Percentiles rank a stretch among this genome's conserved stretches.
These are phyloP conservation scores for Populus tremula DNA, from an alignment of 345 rosid genomes.

Conservation along the genomic window DNA sequence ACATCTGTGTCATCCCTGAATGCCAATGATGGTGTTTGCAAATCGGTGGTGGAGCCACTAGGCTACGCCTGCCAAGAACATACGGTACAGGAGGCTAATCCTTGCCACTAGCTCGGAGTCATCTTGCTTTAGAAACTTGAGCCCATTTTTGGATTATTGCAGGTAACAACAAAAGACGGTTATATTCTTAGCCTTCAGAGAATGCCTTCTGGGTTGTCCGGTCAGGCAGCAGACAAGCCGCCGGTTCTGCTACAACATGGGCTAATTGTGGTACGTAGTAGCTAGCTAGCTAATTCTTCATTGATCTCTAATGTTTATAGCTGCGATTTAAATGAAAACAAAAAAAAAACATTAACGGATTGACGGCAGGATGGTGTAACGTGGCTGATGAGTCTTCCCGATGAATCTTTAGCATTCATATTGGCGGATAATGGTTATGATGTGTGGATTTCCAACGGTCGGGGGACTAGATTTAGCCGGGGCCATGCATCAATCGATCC, in stretches of 20 bases:
- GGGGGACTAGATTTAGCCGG: constrained; percentile 39
- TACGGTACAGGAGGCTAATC: constrained; percentile 10
- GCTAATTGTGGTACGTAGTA: neutral
- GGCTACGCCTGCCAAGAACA: constrained; percentile 45
- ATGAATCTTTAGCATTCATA: constrained; percentile 37
- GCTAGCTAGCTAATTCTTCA: neutral
- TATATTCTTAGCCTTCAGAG: constrained; percentile 50
- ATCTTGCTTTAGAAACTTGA: too few species aligned
- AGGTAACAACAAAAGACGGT: constrained; percentile 54
- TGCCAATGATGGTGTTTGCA: constrained; percentile 25
- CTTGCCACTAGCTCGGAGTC: neutral
- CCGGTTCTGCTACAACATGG: constrained; percentile 59
- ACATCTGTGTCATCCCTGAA: neutral
- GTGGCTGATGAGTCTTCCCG: constrained; percentile 33
- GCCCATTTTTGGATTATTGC: constrained; percentile 8
- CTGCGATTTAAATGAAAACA: neutral
- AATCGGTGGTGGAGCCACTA: constrained; percentile 23
- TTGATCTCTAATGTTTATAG: neutral
- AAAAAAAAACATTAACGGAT: neutral
- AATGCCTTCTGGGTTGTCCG: constrained; percentile 26
- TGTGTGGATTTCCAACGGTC: constrained; percentile 45
- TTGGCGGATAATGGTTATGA: constrained; percentile 42
- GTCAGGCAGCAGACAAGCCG: constrained; percentile 32
- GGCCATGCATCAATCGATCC: constrained; percentile 36
- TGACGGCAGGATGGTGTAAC: constrained; percentile 35